Percentiles rank a stretch among this genome's conserved stretches.
These are phyloP conservation scores for Fusarium sp. DNA, from an alignment of 2,329 filamentous ascomycete species.

Conservation along the genomic window DNA sequence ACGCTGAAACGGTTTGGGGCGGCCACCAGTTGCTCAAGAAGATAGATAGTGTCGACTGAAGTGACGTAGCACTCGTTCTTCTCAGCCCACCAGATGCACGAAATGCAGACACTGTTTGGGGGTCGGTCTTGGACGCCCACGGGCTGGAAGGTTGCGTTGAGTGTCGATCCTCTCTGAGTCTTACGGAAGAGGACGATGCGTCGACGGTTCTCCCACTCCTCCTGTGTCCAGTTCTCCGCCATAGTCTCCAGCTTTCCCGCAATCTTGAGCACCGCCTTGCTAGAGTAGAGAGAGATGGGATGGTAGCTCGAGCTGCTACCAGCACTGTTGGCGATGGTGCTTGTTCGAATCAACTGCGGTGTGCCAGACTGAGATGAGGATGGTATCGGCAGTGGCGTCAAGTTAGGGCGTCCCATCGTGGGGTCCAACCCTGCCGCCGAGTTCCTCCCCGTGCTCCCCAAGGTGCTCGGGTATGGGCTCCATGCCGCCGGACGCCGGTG, in stretches of 20 bases:
- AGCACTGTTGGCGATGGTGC: slow-evolving; percentile 58
- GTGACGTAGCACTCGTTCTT: slow-evolving; percentile 93
- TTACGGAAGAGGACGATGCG: slow-evolving; percentile 91
- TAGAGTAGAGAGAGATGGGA: slow-evolving; percentile 82
- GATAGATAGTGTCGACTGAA: slow-evolving; percentile 93
- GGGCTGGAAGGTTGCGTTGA: slow-evolving; percentile 82
- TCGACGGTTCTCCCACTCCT: slow-evolving; percentile 82
- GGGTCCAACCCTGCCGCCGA: slow-evolving; percentile 54
- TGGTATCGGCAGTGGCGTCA: slow-evolving; percentile 62
- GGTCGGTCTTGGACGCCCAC: slow-evolving; percentile 83
- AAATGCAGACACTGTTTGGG: slow-evolving; percentile 90
- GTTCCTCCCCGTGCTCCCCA: slow-evolving; percentile 55
- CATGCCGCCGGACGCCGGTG: slow-evolving; percentile 53
- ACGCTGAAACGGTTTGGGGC: slow-evolving; percentile 83
- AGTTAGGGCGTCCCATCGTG: slow-evolving; percentile 55
- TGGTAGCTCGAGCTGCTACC: slow-evolving; percentile 68
- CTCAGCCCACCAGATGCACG: slow-evolving; percentile 97
- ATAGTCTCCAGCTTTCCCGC: slow-evolving; percentile 86
- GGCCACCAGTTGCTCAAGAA: slow-evolving; percentile 91
- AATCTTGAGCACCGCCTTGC: slow-evolving; percentile 87
- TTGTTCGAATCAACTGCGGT: slow-evolving; percentile 66
- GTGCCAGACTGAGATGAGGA: slow-evolving; percentile 49
- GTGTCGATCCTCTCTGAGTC: slow-evolving; percentile 82
- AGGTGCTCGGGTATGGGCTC: slow-evolving; percentile 55
- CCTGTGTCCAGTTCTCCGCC: slow-evolving; percentile 83